Conservation (phyloP, 1,139 yeast species). For the Kodamaea fungicola region DNA sequence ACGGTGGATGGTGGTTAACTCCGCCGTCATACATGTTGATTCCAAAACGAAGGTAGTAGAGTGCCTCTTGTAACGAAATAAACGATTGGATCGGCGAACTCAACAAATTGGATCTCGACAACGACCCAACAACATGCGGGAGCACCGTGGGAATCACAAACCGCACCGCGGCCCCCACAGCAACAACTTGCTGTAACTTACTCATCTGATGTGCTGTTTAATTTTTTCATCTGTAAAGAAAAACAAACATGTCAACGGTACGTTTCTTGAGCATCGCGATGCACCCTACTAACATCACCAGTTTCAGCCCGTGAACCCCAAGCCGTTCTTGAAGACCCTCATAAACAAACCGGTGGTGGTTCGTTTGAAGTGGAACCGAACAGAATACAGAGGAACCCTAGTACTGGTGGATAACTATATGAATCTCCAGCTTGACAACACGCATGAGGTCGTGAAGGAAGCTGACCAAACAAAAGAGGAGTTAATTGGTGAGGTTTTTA, state of each 20-base stretch:
- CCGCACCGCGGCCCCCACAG: slow-evolving; percentile 30
- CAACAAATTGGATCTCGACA: slow-evolving; percentile 53
- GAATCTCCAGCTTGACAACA: slow-evolving; percentile 75
- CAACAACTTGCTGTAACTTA: slow-evolving; percentile 22
- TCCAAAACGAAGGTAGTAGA: slow-evolving; percentile 58
- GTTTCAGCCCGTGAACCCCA: slow-evolving; percentile 56
- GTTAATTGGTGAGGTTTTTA: slow-evolving; percentile 74
- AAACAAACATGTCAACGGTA: slow-evolving; percentile 3
- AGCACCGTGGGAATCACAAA: slow-evolving; percentile 30
- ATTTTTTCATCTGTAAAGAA: background rate
- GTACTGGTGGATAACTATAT: slow-evolving; percentile 88
- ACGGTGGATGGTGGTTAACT: slow-evolving; percentile 80
- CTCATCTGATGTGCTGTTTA: slow-evolving; percentile 13
- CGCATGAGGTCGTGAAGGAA: slow-evolving; percentile 57
- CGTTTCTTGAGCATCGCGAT: background rate
- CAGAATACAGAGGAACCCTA: slow-evolving; percentile 85
- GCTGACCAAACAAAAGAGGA: slow-evolving; percentile 35
- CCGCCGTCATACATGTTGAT: slow-evolving; percentile 80
- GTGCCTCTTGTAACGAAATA: slow-evolving; percentile 71
- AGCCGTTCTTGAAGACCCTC: slow-evolving; percentile 79
- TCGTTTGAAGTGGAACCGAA: slow-evolving; percentile 86
- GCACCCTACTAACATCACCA: slow-evolving; percentile 2
- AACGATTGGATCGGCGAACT: slow-evolving; percentile 78
- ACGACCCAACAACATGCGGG: slow-evolving; percentile 27
- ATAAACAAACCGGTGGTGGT: slow-evolving; percentile 71